Base-by-base conservation (phyloP, 2,329 filamentous ascomycete species). In the Sclerotinia trifoliorum region DNA sequence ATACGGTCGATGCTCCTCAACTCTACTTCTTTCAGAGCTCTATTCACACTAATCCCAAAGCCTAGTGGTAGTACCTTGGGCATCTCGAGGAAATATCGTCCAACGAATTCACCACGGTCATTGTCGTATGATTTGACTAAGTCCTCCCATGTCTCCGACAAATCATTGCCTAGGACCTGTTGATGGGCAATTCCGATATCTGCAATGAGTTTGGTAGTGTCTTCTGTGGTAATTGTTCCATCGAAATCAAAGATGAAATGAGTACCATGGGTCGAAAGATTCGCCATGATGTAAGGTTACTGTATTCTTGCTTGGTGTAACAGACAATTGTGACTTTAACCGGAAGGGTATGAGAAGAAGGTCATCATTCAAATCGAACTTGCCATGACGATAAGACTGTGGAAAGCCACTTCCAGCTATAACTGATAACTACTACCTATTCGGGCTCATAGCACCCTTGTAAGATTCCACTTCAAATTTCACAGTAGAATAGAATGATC, bases 241-340 rank as follows among this genome's bases (percentile, higher is more conserved):
- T 77, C 76, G 57, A 78, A 77, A 66, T 77, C 76, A 39, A 77
- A 69, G 63, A 77, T 71, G 66, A 73, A 72, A 51, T 63, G 60
- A 39, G 46, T 63, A 17, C 44, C 13, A 62, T 49, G 29, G 35
- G 29, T 44, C 13, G 11, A 46, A 39, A 56, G 13, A 5, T 55
- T n/a, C 17, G 35, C 10, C 46, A 62, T 62, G 29, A 35, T 51
- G 60, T 21, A 35, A 35, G 35, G 35, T 35, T 35, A 24, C 39
- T 26, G 21, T 51, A 11, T 39, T 26, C 46, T 62, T 51, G 21
- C 21, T 24, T 62, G 29, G 2, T 32, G 13, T 51, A 26, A 39
- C 21, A 62, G 46, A 62, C 44, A 32, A 49, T 51, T 49, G 35
- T 26, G 8, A 62, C 19, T 21, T 56, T 35, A n/a, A n/a, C 7